phyloP scores from a whole-genome alignment of 768 basidiomycete genomes.

The Strobilomyces echinocephalus region DNA sequence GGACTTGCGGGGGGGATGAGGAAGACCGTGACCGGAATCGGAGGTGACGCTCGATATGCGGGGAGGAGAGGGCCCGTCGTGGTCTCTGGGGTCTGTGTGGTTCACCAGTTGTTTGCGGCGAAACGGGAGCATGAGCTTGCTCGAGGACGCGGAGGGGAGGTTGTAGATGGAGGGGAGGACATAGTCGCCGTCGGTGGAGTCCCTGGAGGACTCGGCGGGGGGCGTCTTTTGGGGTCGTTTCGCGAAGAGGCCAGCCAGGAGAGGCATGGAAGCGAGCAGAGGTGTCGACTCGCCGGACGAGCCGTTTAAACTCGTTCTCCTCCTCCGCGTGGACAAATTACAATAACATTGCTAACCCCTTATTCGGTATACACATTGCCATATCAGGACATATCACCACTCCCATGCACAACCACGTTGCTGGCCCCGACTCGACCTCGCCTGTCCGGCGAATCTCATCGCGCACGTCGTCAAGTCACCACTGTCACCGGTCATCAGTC shows the following conservation, averaged over 20 bases:
- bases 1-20: constrained; percentile 60
- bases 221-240: constrained; percentile 11
- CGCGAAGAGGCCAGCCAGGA: constrained; percentile 27
- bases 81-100: constrained; percentile 6
- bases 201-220: constrained; percentile 16
- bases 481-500: too few relatives aligned
- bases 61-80: constrained; percentile 18
- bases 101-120: constrained; percentile 31
- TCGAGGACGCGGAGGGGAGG: constrained; percentile 33
- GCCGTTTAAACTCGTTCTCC: constrained; percentile 3
- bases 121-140: constrained; percentile 44
- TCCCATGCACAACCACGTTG: too few relatives aligned
- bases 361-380: neutral
- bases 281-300: neutral
- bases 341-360: constrained; percentile 12
- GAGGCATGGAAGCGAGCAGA: constrained; percentile 20
- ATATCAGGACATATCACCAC: neutral
- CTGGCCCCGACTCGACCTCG: too few relatives aligned
- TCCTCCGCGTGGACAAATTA: constrained; percentile 5
- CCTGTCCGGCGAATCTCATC: too few relatives aligned
- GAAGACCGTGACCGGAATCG: constrained; percentile 41
- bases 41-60: constrained; percentile 38
- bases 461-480: too few relatives aligned
- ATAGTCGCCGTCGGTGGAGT: constrained; percentile 31
- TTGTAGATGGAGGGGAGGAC: constrained; percentile 24